A percentile compares a stretch with the other conserved stretches of the same genome.
These are phyloP conservation scores for Cladosporium sp. DNA, from an alignment of 2,329 filamentous ascomycete genomes.

Conservation along the genomic window DNA sequence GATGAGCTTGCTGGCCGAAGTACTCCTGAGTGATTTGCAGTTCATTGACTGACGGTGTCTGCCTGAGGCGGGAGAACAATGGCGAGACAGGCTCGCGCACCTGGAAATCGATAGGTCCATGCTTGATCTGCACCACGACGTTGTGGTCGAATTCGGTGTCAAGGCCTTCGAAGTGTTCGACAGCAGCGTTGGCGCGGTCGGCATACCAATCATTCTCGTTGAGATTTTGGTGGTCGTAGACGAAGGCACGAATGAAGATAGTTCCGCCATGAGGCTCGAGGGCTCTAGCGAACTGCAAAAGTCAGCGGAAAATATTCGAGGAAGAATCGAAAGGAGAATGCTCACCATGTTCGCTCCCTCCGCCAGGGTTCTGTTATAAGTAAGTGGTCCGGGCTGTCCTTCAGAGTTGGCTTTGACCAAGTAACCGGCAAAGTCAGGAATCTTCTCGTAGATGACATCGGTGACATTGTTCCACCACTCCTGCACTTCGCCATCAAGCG, in stretches of 20 bases:
- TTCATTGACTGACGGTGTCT: constrained; percentile 56
- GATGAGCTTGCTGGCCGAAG: constrained; percentile 64
- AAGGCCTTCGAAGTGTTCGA: constrained; percentile 61
- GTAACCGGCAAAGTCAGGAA: constrained; percentile 67
- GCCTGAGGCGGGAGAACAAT: constrained; percentile 52
- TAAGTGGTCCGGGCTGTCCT: constrained; percentile 65
- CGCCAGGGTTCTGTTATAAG: constrained; percentile 65
- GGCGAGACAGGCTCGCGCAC: constrained; percentile 65
- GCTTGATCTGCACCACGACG: constrained; percentile 69
- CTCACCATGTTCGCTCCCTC: constrained; percentile 48
- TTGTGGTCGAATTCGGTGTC: constrained; percentile 66
- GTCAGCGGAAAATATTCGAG: constrained; percentile 45
- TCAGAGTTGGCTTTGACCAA: constrained; percentile 70
- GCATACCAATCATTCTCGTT: constrained; percentile 59
- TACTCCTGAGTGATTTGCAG: constrained; percentile 67
- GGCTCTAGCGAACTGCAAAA: constrained; percentile 62
- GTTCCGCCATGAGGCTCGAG: constrained; percentile 57
- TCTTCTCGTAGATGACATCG: constrained; percentile 52
- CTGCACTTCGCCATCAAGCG: constrained; percentile 57
- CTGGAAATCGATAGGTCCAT: constrained; percentile 71
- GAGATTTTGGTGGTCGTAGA: constrained; percentile 56
- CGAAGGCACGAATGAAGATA: constrained; percentile 69
- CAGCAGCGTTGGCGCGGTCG: constrained; percentile 66
- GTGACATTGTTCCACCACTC: constrained; percentile 61
- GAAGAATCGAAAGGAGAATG: no score